Base-by-base conservation (phyloP, 2,329 filamentous ascomycete genomes). In the Clonostachys chloroleuca region DNA sequence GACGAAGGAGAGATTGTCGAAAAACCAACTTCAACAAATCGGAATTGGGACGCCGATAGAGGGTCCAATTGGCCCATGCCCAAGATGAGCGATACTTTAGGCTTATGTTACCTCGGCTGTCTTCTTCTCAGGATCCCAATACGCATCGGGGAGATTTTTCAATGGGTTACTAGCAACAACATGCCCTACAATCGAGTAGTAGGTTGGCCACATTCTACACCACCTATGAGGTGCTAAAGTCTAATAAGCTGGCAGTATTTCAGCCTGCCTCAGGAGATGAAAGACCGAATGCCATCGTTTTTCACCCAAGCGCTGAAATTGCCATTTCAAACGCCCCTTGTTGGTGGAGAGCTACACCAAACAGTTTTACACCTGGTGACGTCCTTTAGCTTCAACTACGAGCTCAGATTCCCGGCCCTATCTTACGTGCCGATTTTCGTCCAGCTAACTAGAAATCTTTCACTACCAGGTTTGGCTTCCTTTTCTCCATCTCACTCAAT, bases 61-160 rank as follows among this genome's bases (percentile, higher is more conserved):
- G 70, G 72, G 6, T 64, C 70, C 54, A 62, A 70, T 41, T 78
- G 81, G 71, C 70, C 74, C 43, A 56, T 81, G 55, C 91, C 92
- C 2, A 81, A 72, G 45, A 69, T 95, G 35, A 69, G 88, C 40
- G 92, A 96, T 54, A 86, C 86, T 1, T 66, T 97, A 45, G 84
- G 76, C 2, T 63, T 96, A 12, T 91, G 88, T 59, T 96, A 96
- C 67, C 66, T 96, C 34, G 92, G 83, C 2, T 83, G 83, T 36
- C 58, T 94, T 42, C 71, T 96, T 24, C 72, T 96, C 55, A 82
- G 86, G 47, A 73, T 94, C 47, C 90, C 92, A 1, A 74, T 89
- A n/a, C 82, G 84, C 18, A 70, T 92, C 8, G 85, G 83, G 12
- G 88, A 95, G 53, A 65, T 97, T 12, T 76, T 76, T 46, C 70